phyloP scores from a whole-genome alignment of 2,329 filamentous ascomycete species.

The Talaromyces sp. region DNA sequence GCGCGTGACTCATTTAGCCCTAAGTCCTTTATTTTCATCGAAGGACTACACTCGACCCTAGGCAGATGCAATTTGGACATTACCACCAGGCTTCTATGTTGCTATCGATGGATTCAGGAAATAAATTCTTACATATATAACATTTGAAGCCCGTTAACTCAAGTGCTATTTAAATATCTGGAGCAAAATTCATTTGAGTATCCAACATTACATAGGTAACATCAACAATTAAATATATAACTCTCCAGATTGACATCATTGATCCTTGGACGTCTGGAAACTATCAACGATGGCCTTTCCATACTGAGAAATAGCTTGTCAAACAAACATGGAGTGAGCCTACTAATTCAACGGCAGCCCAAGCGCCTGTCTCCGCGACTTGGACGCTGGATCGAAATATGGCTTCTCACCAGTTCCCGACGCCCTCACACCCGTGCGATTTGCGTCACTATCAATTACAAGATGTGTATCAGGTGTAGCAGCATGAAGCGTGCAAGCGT shows the following conservation, averaged over 20 bases:
- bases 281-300: not conserved
- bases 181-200: too few relatives aligned
- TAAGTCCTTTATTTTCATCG: not conserved
- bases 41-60: too few relatives aligned
- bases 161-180: too few relatives aligned
- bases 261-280: not conserved
- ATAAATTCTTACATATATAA: too few relatives aligned
- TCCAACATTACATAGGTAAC: too few relatives aligned
- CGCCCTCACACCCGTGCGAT: not conserved
- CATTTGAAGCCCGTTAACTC: too few relatives aligned
- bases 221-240: too few relatives aligned
- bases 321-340: not conserved
- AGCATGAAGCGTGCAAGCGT: conserved; percentile 21
- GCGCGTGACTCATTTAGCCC: not conserved
- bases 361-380: conserved; percentile 4
- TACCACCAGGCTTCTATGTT: too few relatives aligned
- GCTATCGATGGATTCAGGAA: too few relatives aligned
- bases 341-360: not conserved
- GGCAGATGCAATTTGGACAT: too few relatives aligned
- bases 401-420: conserved; percentile 28
- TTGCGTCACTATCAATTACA: not conserved
- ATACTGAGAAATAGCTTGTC: not conserved
- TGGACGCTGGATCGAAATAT: conserved; percentile 28
- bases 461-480: conserved; percentile 5
- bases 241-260: not conserved